These are phyloP conservation scores for Obelidium mucronatum DNA, from an alignment of 192 early-diverging fungal species.

Conservation along the genomic window DNA sequence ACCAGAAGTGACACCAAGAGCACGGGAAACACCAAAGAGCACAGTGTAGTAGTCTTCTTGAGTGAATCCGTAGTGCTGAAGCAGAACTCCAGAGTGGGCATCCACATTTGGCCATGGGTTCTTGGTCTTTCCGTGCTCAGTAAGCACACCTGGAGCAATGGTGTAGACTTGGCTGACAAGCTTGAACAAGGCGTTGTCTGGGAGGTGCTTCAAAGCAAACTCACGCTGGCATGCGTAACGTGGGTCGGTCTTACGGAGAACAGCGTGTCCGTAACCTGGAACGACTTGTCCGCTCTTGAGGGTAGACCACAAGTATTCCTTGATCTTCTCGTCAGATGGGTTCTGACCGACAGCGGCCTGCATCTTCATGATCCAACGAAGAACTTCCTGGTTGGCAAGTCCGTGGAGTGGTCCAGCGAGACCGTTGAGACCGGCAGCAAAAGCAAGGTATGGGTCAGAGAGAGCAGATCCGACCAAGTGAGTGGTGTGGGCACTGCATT, in stretches of 20 bases:
- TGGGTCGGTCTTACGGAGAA: constrained; percentile 96
- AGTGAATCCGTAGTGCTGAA: constrained; percentile 94
- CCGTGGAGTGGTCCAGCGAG: constrained; percentile 99
- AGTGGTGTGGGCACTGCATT: constrained; percentile 86
- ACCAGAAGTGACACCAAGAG: constrained; percentile 93
- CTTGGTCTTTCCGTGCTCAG: constrained; percentile 99
- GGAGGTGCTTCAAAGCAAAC: constrained; percentile 98
- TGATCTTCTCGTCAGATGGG: constrained; percentile 92
- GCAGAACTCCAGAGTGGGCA: constrained; percentile 96
- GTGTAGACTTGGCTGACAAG: constrained; percentile 96
- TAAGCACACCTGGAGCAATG: constrained; percentile 93
- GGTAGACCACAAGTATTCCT: constrained; percentile 96
- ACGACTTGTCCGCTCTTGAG: constrained; percentile 96
- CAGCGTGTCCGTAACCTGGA: constrained; percentile 98
- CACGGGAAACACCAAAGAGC: constrained; percentile 98
- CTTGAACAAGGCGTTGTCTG: constrained; percentile 96
- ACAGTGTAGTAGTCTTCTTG: constrained; percentile 99
- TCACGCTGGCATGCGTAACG: constrained; percentile 98
- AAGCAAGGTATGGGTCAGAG: constrained; percentile 98
- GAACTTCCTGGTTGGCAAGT: constrained; percentile 99
- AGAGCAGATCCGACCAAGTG: constrained; percentile 96
- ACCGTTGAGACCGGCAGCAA: constrained; percentile 96
- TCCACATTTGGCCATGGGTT: constrained; percentile 99
- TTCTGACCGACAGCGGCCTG: constrained; percentile 83
- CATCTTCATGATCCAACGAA: constrained; percentile 97